Percentiles rank a stretch among this genome's conserved stretches.
phyloP scores from a whole-genome alignment of 2,329 filamentous ascomycete species.

The Paracamarosporium sp. region DNA sequence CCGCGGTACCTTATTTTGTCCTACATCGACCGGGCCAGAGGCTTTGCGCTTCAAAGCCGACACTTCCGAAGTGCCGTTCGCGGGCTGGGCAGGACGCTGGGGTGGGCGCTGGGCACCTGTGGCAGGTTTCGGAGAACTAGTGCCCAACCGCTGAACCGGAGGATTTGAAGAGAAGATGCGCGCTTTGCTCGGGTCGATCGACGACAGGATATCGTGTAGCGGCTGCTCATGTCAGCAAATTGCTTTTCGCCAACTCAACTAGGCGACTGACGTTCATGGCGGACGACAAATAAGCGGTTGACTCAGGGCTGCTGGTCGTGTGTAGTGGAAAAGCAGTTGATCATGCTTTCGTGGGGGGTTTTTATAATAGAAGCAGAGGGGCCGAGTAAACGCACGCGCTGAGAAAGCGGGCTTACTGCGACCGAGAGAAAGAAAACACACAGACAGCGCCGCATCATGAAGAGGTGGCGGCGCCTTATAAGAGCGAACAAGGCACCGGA shows the following conservation, averaged over 20 bases:
- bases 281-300: conserved; percentile 36
- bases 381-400: conserved; percentile 18
- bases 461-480: conserved; percentile 23
- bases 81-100: conserved; percentile 31
- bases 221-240: conserved; percentile 19
- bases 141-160: conserved; percentile 27
- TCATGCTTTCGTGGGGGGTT: conserved; percentile 39
- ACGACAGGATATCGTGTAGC: conserved; percentile 47
- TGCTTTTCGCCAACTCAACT: neutral
- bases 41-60: conserved; percentile 52
- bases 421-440: conserved; percentile 24
- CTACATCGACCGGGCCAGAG: conserved; percentile 39
- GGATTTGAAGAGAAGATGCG: conserved; percentile 28
- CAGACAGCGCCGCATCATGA: conserved; percentile 16
- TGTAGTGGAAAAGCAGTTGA: conserved; percentile 38
- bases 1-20: conserved; percentile 40
- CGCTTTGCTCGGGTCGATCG: conserved; percentile 40
- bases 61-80: conserved; percentile 37
- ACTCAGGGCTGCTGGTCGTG: conserved; percentile 47
- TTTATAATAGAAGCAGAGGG: conserved; percentile 7
- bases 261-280: conserved; percentile 47
- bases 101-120: conserved; percentile 16
- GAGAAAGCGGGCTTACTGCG: conserved; percentile 21
- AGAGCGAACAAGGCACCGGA: conserved; percentile 12
- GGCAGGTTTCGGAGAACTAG: conserved; percentile 40